phyloP scores from a whole-genome alignment of 1,139 yeast genomes.

The Suhomyces kunorum region DNA sequence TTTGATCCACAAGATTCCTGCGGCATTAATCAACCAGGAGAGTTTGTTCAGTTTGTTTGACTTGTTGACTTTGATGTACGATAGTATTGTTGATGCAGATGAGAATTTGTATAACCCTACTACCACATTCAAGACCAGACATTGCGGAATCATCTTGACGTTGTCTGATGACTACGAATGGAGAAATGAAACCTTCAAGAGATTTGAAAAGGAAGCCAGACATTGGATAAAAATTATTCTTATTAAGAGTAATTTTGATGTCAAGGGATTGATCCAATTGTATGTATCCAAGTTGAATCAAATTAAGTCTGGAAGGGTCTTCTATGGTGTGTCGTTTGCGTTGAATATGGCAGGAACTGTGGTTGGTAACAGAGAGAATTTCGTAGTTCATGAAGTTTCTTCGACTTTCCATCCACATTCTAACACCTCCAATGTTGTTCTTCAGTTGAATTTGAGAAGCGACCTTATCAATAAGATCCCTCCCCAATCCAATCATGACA shows the following conservation, averaged over 20 bases:
- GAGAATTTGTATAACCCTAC: conserved; percentile 83
- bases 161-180: conserved; percentile 79
- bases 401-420: conserved; percentile 6
- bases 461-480: conserved; percentile 42
- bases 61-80: conserved; percentile 71
- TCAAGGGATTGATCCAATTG: conserved; percentile 74
- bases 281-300: conserved; percentile 59
- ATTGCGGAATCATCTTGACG: conserved; percentile 57
- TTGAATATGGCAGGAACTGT: conserved; percentile 81
- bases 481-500: conserved; percentile 32
- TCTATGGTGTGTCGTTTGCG: conserved; percentile 87
- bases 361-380: conserved; percentile 22
- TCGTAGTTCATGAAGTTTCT: conserved; percentile 1
- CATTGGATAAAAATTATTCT: conserved; percentile 65
- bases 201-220: conserved; percentile 59
- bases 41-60: conserved; percentile 81
- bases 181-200: conserved; percentile 67
- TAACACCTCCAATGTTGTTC: conserved; percentile 28
- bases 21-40: conserved; percentile 71
- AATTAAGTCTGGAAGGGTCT: conserved; percentile 43
- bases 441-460: conserved; percentile 78
- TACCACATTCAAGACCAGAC: conserved; percentile 62
- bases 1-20: conserved; percentile 70
- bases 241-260: conserved; percentile 63
- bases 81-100: conserved; percentile 85